Base-by-base conservation (phyloP, 768 basidiomycete species). In the Neoboletus magnificus region DNA sequence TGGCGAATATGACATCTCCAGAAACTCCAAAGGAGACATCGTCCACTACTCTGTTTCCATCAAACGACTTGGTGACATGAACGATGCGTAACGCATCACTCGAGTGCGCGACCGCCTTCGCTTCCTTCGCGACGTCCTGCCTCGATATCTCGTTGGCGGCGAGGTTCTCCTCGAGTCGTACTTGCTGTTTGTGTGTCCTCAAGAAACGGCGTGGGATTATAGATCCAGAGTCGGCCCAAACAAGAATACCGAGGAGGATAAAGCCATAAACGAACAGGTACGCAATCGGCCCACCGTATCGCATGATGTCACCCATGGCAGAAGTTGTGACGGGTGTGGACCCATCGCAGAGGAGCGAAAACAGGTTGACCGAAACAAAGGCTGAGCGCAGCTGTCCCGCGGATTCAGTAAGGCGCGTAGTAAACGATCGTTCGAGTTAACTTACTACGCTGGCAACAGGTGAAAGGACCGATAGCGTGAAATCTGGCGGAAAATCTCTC, bases 301-400 rank as follows among this genome's bases (percentile, higher is more conserved):
- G 77, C 53, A 74, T 71, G 55, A 92, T 81, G 30, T 71, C 62
- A 9, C 82, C 82, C 55, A 84, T 71, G 1, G 82, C 78, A 1
- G 76, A 62, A 0, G 77, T 57, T 0, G 77, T 78, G 27, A 83
- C 77, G 1, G 73, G 67, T 18, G 72, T 75, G 4, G 75, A 69
- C 9, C 85, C 85, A 54, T 83, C 71, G 62, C 89, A 91, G 4
- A 89, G 79, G 4, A 91, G 73, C 13, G 83, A 84, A 70, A 91
- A 93, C 4, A 90, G 69, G 63, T 91, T 91, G 59, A 87, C 77
- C 0, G 89, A 87, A n/a, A 93, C 81, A 20, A 93, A 77, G 4
- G 81, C 80, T 0, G 88, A 82, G 41, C 90, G 79, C 40, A 82
- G 67, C 88, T 89, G 54, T 43, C 16, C 16, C 10, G 5, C 2